Base-by-base conservation (phyloP, 139 green algal genomes). In the Edaphochlamys debaryana region DNA sequence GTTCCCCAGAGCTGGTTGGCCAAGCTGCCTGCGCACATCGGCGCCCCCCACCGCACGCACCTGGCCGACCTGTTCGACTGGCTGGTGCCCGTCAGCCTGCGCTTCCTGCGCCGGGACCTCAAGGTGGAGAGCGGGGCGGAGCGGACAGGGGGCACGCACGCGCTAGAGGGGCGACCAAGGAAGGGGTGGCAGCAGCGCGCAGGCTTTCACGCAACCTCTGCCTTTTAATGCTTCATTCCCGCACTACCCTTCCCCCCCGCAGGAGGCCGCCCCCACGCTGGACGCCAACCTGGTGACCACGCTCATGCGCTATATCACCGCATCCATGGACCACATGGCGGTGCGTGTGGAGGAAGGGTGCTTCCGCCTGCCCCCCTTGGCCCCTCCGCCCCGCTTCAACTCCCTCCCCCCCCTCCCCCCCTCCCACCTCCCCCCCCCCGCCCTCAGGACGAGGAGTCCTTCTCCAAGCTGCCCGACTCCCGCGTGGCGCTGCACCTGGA, bases 11-110 rank as follows among this genome's bases (percentile, higher is more conserved):
- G 63, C 71, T 95, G 92, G 92, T 32, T 94, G 42, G 42, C 83
- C 34, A 80, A 71, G 8, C 79, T 96, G n/a, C 93, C 93, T 1
- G n/a, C 63, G 1, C 68, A 84, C 56, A 41, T 96, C 4, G 70
- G 56, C 23, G 78, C 84, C 25, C 38, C 40, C n/a, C 41, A 73
- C 36, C 80, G 64, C 25, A 69, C 42, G 3, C 90, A 90, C 66
- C 81, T 96, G 52, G 69, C 91, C 54, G 80, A 79, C 15, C 80
- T 96, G 40, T 95, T 96, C 80, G 87, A 94, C 54, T 95, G 91
- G 91, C 86, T 94, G 69, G 68, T 96, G 79, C 92, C 91, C 1
- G 85, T 91, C 20, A 90, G 79, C 78, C 84, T 96, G 84, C 79
- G 89, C 42, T 96, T 94, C 79, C 70, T 95, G 48, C 81, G 91